These are phyloP conservation scores for Penicillium sp. DNA, from an alignment of 2,329 filamentous ascomycete genomes.

Conservation along the genomic window DNA sequence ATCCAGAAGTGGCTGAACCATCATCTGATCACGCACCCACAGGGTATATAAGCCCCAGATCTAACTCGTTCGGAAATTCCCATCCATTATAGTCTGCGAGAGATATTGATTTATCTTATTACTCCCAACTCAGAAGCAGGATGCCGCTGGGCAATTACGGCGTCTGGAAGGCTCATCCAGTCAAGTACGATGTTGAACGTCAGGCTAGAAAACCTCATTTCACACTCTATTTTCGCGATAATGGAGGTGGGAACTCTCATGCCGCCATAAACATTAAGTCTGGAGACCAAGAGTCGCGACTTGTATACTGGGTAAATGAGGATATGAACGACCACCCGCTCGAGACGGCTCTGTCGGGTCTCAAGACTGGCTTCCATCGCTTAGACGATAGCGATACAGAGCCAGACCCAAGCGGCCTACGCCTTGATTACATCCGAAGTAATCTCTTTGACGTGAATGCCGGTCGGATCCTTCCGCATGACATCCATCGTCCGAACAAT, in stretches of 20 bases:
- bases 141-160: background rate
- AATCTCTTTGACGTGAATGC: background rate
- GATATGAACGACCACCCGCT: constrained; percentile 19
- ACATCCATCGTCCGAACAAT: background rate
- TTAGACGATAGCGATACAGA: background rate
- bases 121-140: background rate
- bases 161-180: background rate
- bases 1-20: too few relatives aligned
- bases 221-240: background rate
- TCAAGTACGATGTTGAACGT: background rate
- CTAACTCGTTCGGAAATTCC: too few relatives aligned
- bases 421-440: background rate
- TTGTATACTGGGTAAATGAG: constrained; percentile 22
- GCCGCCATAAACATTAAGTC: constrained; percentile 22
- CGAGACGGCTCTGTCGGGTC: constrained; percentile 1
- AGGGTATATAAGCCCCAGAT: too few relatives aligned
- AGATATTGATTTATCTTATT: too few relatives aligned
- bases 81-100: too few relatives aligned
- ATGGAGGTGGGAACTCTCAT: background rate
- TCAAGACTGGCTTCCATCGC: background rate
- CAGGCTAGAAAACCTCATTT: background rate
- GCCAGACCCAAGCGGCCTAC: background rate
- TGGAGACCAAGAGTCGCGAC: constrained; percentile 19
- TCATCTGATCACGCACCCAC: too few relatives aligned
- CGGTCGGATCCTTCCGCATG: background rate